A percentile compares a stretch with the other conserved stretches of the same genome.
Evolutionary conservation across 768 basidiomycete species (phyloP).

Genomic region (Lenzites betulinus): DNA sequence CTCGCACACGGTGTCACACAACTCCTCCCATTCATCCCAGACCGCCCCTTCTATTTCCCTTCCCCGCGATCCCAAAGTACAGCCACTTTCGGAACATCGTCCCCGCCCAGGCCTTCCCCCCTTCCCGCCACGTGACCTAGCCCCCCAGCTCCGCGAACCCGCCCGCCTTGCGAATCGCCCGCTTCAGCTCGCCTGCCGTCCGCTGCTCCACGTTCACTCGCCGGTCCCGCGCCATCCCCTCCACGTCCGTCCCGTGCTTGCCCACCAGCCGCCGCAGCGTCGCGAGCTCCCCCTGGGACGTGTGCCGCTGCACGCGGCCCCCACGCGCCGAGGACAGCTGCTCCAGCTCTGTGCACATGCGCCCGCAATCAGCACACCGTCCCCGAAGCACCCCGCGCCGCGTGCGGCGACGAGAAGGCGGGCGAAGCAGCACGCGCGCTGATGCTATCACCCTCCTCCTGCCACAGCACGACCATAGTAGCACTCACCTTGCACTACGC

Average conservation of each 20-base stretch:
- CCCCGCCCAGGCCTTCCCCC: constrained; percentile 13
- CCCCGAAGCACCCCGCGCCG: constrained; percentile 9
- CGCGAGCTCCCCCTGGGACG: constrained; percentile 67
- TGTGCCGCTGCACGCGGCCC: constrained; percentile 44
- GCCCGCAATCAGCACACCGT: constrained; percentile 16
- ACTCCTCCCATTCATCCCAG: constrained; percentile 12
- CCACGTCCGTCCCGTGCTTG: constrained; percentile 71
- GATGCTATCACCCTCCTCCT: constrained; percentile 15
- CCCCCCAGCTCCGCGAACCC: constrained; percentile 36
- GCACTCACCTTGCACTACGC: constrained; percentile 45
- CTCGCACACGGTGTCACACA: constrained; percentile 19
- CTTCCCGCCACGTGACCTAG: constrained; percentile 9
- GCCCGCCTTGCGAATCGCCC: constrained; percentile 61
- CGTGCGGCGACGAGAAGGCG: constrained; percentile 5
- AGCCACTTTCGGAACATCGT: constrained; percentile 19
- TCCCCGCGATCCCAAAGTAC: constrained; percentile 15
- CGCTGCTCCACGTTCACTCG: constrained; percentile 82
- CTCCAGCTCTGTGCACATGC: constrained; percentile 58
- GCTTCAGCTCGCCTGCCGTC: constrained; percentile 74
- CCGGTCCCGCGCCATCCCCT: constrained; percentile 77
- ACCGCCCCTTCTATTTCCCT: constrained; percentile 19
- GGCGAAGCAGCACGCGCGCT: constrained; percentile 8
- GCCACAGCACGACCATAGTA: neutral
- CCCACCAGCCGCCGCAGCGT: constrained; percentile 68
- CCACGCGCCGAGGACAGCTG: constrained; percentile 45